phyloP scores from a whole-genome alignment of 2,329 filamentous ascomycete genomes.

The Colletotrichum aenigma region DNA sequence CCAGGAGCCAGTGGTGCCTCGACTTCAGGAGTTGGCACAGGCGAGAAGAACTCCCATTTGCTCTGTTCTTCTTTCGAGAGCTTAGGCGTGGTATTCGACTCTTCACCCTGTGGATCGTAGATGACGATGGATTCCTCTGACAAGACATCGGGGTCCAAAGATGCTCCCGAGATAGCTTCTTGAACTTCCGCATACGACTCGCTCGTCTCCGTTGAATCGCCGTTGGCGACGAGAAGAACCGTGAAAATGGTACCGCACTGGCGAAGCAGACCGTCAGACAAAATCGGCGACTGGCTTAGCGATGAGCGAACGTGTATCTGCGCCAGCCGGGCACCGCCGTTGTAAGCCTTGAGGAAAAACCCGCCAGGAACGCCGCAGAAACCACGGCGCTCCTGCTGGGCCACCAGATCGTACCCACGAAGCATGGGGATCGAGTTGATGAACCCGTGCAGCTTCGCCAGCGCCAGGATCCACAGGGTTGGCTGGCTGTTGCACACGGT shows the following conservation, averaged over 20 bases:
- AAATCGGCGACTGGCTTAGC: background rate
- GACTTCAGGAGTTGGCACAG: background rate
- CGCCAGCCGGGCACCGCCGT: background rate
- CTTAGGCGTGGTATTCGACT: rapidly evolving
- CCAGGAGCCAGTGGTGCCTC: background rate
- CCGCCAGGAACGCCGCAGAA: background rate
- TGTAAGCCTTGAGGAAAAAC: background rate
- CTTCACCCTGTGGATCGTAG: background rate
- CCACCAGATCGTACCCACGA: background rate
- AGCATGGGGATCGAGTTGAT: background rate
- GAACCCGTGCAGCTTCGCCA: background rate
- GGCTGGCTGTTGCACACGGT: background rate
- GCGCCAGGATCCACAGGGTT: background rate
- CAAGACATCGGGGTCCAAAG: background rate
- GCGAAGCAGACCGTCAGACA: background rate
- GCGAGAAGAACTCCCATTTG: background rate
- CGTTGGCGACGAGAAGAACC: background rate
- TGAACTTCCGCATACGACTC: background rate
- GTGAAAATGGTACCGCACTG: background rate
- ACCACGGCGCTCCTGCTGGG: background rate
- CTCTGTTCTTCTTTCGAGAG: background rate
- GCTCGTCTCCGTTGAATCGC: background rate
- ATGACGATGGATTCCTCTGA: background rate
- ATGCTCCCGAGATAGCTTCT: background rate
- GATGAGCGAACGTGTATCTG: background rate